Evolutionary conservation across 2,329 filamentous ascomycete genomes (phyloP), one percentile per base, ranked within the genome.

Genomic region (Mycosphaerella arachidis): DNA sequence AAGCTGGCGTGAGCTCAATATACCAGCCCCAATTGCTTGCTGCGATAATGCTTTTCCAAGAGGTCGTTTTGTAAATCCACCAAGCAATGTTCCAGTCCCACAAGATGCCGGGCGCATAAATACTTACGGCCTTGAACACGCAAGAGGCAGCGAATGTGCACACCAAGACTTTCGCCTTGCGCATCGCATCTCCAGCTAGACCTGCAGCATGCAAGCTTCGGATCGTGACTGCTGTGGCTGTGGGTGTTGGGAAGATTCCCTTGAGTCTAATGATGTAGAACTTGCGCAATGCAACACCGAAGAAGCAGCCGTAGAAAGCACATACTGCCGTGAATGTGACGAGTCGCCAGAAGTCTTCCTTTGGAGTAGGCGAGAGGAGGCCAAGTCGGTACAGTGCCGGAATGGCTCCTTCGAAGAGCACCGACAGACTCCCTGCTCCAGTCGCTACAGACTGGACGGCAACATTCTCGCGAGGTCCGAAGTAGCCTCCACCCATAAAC

Each of bases 181-280:
- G 76, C 58, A 81, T 77, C n/a, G 83, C 83, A 57, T 82, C 78
- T 1, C 64, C 66, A 18, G 78, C 80, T 5, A 81, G 82, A 8
- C 73, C 75, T 2, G 78, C 76, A 9, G 81, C 78, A 67, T 86
- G 84, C 81, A 86, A 84, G n/a, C 78, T 82, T 6, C 82, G 78
- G 58, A 86, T 86, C 2, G 83, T 83, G 70, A 85, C 77, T 12
- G 83, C 83, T 2, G 83, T 84, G 6, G 84, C 84, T 24, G 82
- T 84, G 0, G 83, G 74, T 0, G 82, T 81, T 2, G 84, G 84
- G 71, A 86, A 86, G 57, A 85, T 77, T 45, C 86, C 76, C 57
- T 79, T 80, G 30, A 85, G 74, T 70, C 86, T 82, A 70, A 87
- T 81, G 70, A 87, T 81, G 75, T 86, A 87, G 75, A 87, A 87